Evolutionary conservation across 2,329 filamentous ascomycete genomes (phyloP).

Genomic region (Lasiodiplodia sp.): DNA sequence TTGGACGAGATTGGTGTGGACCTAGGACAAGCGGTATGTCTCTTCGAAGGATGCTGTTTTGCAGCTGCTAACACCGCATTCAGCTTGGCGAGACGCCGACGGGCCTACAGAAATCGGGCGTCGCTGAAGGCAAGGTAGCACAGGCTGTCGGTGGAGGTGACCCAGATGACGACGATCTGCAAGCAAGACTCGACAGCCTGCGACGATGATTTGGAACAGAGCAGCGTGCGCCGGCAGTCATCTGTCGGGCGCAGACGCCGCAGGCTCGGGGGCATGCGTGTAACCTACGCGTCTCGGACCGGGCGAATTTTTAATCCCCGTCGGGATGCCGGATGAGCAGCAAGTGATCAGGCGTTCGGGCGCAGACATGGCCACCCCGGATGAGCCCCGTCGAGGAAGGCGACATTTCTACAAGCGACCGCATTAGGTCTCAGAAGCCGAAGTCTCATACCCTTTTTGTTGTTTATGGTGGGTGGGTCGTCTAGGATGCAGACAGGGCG

Average conservation of each 20-base stretch:
- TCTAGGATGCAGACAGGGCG: neutral
- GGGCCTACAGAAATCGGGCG: slow-evolving; percentile 76
- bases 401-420: slow-evolving; percentile 17
- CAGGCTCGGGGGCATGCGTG: neutral
- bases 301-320: slow-evolving; percentile 5
- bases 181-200: slow-evolving; percentile 90
- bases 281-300: neutral
- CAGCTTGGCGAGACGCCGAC: slow-evolving; percentile 92
- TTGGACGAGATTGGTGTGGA: slow-evolving; percentile 97
- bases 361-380: slow-evolving; percentile 29
- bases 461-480: neutral
- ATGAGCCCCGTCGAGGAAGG: neutral
- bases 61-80: slow-evolving; percentile 34
- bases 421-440: slow-evolving; percentile 21
- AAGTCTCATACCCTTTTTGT: slow-evolving; percentile 20
- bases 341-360: slow-evolving; percentile 27
- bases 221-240: neutral
- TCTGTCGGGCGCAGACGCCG: neutral
- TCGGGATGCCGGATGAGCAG: slow-evolving; percentile 8
- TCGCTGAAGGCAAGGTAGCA: slow-evolving; percentile 79
- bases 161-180: slow-evolving; percentile 82
- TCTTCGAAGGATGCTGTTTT: neutral
- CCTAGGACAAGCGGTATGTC: slow-evolving; percentile 79
- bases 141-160: slow-evolving; percentile 77
- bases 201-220: slow-evolving; percentile 54